These are phyloP conservation scores for Debaryomyces udenii DNA, from an alignment of 1,139 yeast species.

Conservation along the genomic window DNA sequence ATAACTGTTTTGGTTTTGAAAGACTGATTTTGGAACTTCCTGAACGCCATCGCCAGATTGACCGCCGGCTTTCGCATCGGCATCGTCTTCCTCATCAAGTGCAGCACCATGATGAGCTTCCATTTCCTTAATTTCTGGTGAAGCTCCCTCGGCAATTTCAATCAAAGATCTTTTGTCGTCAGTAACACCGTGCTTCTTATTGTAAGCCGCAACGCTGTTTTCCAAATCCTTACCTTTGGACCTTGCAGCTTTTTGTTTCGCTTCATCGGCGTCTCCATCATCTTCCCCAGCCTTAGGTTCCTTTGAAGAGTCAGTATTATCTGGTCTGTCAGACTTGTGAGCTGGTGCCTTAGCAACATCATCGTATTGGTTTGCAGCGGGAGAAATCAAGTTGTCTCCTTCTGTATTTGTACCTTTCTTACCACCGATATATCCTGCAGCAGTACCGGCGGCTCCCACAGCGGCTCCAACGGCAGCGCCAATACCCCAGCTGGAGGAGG, in stretches of 20 bases:
- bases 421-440: constrained; percentile 14
- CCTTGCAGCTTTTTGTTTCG: constrained; percentile 13
- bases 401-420: constrained; percentile 3
- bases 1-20: constrained; percentile 17
- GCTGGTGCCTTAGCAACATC: constrained; percentile 26
- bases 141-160: constrained; percentile 31
- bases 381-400: constrained; percentile 24
- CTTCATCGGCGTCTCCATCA: constrained; percentile 7
- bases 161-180: constrained; percentile 30
- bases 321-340: constrained; percentile 15
- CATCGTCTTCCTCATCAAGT: constrained; percentile 9
- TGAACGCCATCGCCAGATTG: constrained; percentile 17
- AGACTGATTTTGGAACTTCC: constrained; percentile 14
- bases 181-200: constrained; percentile 31
- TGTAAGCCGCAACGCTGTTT: constrained; percentile 29
- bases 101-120: constrained; percentile 13
- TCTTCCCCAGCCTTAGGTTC: constrained; percentile 7
- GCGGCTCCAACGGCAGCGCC: constrained; percentile 28
- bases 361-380: constrained; percentile 25
- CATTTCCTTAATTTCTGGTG: constrained; percentile 24
- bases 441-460: constrained; percentile 31
- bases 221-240: constrained; percentile 19
- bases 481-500: constrained; percentile 18
- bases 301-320: constrained; percentile 10
- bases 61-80: background rate